Evolutionary conservation across 2,329 filamentous ascomycete species (phyloP), one percentile per base, ranked within the genome.

Genomic region (Pyricularia pennisetigena): DNA sequence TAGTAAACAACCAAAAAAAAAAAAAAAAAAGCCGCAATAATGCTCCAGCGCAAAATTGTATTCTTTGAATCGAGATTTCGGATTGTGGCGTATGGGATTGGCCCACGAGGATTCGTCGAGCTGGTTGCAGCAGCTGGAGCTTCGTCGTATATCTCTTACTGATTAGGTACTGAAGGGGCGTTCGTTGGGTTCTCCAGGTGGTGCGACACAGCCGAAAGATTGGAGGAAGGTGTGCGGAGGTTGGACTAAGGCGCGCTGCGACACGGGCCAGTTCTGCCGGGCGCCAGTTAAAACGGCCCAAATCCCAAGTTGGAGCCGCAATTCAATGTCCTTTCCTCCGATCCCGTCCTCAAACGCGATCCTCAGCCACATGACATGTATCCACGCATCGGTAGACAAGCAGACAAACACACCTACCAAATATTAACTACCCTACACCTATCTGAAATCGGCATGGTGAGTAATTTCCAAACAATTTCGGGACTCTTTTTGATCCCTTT

Each of bases 201-300:
- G 41, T 49, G 41, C 14, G 20, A 26, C 14, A 23, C 57, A n/a
- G n/a, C 7, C 23, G n/a, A 61, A 61, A 61, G 57, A 61, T 61
- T 61, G n/a, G 57, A 26, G n/a, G 24, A 28, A 16, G 59, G 59
- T 62, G 59, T 62, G 59, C 26, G 59, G 59, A 62, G 59, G 59
- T 62, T 62, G 59, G 41, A 49, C 41, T 49, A 49, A 49, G 41
- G 59, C 59, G 41, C 41, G 41, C 41, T 49, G 41, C 41, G 41
- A 49, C 41, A 49, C 41, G 41, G 41, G 41, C 20, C 41, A 62
- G 24, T 62, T 62, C 59, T 62, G 12, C 59, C 59, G 59, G 59
- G 24, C 59, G 24, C 59, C 59, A 62, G 59, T 62, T 62, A 62
- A 62, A 62, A 62, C 59, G 59, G 59, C 59, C 59, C 59, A 62